Base-by-base conservation (phyloP, 768 basidiomycete genomes). In the Piloderma croceum region DNA sequence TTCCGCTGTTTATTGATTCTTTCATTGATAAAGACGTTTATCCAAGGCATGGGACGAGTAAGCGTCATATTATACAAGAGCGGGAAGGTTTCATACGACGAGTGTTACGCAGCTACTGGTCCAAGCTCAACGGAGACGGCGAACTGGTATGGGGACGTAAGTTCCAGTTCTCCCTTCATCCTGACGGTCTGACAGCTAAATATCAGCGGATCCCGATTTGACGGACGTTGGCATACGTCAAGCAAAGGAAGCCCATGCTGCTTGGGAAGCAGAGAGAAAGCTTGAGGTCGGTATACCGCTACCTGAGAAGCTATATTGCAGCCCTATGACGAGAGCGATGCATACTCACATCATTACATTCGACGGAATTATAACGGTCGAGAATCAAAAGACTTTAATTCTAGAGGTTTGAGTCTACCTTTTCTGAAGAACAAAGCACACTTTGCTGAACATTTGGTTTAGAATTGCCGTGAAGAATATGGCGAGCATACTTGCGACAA, bases 401-500 rank as follows among this genome's bases (percentile, higher is more conserved):
- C 46, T 81, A 10, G 84, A 86, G 71, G 84, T 80, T 36, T 4
- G 43, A 43, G 20, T 20, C 24, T 24, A 17, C n/a, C n/a, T 17
- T 29, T 32, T 35, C 31, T 27, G 34, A 35, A 27, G 21, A 24
- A 19, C 9, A 27, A 38, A n/a, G n/a, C n/a, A n/a, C n/a, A 23
- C 6, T 10, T 19, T 12, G 7, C 11, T 20, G 10, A 19, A 17
- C 27, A 7, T 12, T 43, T 18, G 32, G 11, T 33, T 6, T 42
- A 88, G 86, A 71, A 81, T 44, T 72, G 76, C 35, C 74, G 84
- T 22, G 86, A 89, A 56, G 69, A 69, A 44, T 73, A 76, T 43
- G 77, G 83, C 0, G 69, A 74, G 1, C 83, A 86, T 43, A 85
- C 83, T 0, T 86, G 83, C 50, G 85, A 89, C 57, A 71, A 73